Conservation (phyloP, 176 grass and related monocot genomes). For the Cenchrus fungigraminus region DNA sequence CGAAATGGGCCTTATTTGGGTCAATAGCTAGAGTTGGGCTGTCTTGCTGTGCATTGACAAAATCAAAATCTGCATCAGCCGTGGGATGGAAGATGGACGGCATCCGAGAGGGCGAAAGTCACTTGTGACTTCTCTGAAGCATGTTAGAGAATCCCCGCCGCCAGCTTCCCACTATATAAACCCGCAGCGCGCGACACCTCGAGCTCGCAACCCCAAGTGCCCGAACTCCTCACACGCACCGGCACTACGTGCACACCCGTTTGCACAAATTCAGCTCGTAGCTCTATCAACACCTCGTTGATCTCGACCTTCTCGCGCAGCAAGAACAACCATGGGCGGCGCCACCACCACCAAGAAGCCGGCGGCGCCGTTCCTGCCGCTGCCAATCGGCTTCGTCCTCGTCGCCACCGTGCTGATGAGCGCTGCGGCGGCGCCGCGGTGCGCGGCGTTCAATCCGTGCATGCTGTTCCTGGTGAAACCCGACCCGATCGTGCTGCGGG, state of each 20-base stretch:
- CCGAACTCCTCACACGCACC: background rate
- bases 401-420: conserved; percentile 2
- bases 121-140: too few relatives aligned
- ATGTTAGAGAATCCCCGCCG: too few relatives aligned
- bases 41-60: too few relatives aligned
- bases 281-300: background rate
- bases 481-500: conserved; percentile 62
- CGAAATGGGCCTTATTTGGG: too few relatives aligned
- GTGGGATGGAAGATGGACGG: too few relatives aligned
- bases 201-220: background rate
- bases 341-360: background rate
- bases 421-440: background rate
- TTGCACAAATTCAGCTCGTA: background rate
- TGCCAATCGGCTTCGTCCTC: conserved; percentile 28
- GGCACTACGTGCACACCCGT: background rate
- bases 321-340: conserved; percentile 10
- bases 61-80: too few relatives aligned
- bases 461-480: conserved; percentile 73
- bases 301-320: background rate
- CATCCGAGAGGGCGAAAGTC: too few relatives aligned
- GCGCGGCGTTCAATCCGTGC: conserved; percentile 49
- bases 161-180: conserved; percentile 8
- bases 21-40: too few relatives aligned
- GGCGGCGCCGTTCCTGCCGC: background rate
- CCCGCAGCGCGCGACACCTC: background rate